These are phyloP conservation scores for Penicillium roqueforti DNA, from an alignment of 495 filamentous ascomycete species.

Conservation along the genomic window DNA sequence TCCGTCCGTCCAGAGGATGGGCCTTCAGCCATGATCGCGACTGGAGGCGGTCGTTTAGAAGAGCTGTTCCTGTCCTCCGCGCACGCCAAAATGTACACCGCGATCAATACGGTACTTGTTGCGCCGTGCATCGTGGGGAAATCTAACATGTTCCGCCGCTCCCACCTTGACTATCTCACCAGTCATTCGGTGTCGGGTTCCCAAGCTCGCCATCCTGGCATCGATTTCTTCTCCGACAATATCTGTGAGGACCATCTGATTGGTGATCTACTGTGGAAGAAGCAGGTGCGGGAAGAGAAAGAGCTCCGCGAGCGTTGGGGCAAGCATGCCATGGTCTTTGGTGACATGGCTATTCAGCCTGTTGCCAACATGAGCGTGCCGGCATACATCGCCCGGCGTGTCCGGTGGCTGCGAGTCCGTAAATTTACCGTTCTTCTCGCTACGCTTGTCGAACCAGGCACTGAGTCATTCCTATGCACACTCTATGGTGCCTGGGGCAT, in stretches of 20 bases:
- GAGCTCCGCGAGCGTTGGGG: constrained; percentile 47
- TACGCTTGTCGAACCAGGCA: constrained; percentile 90
- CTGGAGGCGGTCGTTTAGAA: constrained; percentile 79
- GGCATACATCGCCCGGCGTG: constrained; percentile 77
- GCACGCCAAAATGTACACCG: constrained; percentile 97
- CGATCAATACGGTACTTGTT: constrained; percentile 88
- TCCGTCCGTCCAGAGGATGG: constrained; percentile 23
- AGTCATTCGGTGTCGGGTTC: constrained; percentile 33
- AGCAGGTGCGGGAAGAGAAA: constrained; percentile 42
- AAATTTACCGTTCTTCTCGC: constrained; percentile 91
- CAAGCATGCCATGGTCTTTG: constrained; percentile 80
- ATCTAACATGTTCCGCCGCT: constrained; percentile 95
- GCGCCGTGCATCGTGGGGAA: constrained; percentile 96
- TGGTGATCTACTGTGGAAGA: constrained; percentile 83
- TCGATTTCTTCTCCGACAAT: constrained; percentile 90
- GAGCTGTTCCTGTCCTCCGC: constrained; percentile 91
- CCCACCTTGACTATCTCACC: constrained; percentile 82
- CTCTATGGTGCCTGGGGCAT: constrained; percentile 73
- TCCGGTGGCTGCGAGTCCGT: constrained; percentile 87
- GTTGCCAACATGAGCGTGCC: constrained; percentile 73
- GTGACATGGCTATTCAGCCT: constrained; percentile 86
- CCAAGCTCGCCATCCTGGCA: constrained; percentile 52
- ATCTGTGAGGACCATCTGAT: constrained; percentile 99
- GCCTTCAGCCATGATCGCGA: constrained; percentile 26
- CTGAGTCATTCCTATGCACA: constrained; percentile 82